Base-by-base conservation (phyloP, 2,329 filamentous ascomycete species). In the Gaeumannomyces sp. region DNA sequence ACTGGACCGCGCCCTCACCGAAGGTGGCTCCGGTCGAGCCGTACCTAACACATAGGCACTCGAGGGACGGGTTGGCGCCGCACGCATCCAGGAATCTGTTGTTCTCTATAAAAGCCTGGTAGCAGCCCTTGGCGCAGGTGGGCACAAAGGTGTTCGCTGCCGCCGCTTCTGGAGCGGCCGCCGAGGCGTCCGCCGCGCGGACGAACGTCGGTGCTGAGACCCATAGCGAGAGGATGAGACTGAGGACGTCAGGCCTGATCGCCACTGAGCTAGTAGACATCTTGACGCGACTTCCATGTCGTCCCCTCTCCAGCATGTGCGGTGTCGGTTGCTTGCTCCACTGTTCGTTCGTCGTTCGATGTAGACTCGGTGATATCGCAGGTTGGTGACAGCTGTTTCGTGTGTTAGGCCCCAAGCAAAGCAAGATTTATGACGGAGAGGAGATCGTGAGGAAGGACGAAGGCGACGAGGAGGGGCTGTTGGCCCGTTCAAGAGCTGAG, bases 1-100 rank as follows among this genome's bases (percentile, higher is more conserved):
- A 93, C 71, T 88, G 84, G 67, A 91, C 75, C 5, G 86, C 88
- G 14, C 83, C 89, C 75, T 92, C 90, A n/a, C 88, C 89, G 61
- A 92, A 71, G 1, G 90, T 92, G 70, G 87, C 89, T 13, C 86
- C 88, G 35, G 83, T 83, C 16, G 74, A 76, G 11, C 88, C 88
- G 45, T 79, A 78, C 65, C 81, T 79, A 53, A 81, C 81, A 73
- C 90, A 93, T 8, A 92, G 79, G 69, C 88, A 91, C 70, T 80
- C 76, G 69, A 91, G 73, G 31, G 87, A 80, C 14, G 82, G 79
- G 19, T 76, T 76, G 45, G 75, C 71, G 35, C 79, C 78, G 70
- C 87, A 89, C 61, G 73, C 72, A 62, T 73, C 75, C 27, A 73
- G 70, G 50, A 80, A 79, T 71, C 85, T 90, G 73, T 89, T 86